These are phyloP conservation scores for Solanum rostratum DNA, from an alignment of 257 asterid species.

Conservation along the genomic window DNA sequence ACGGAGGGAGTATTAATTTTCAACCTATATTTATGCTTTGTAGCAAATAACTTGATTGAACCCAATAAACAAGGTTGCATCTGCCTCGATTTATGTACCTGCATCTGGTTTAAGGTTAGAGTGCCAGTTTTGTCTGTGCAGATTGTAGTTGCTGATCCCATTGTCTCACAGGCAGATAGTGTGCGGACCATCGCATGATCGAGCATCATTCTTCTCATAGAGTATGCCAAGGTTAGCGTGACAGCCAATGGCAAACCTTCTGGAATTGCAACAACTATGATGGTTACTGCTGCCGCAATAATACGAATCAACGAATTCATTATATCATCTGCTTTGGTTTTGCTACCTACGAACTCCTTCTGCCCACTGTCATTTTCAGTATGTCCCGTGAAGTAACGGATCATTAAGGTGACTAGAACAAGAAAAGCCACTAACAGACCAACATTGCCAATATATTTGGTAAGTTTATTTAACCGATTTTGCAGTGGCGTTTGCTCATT, in stretches of 20 bases:
- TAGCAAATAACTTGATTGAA: background rate
- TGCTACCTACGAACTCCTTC: constrained; percentile 1
- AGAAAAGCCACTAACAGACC: background rate
- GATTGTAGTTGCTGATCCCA: constrained; percentile 9
- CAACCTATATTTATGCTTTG: background rate
- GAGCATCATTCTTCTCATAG: constrained; percentile 10
- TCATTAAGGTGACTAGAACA: background rate
- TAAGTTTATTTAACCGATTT: background rate
- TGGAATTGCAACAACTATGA: constrained; percentile 8
- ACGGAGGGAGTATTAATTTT: background rate
- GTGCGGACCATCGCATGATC: constrained; percentile 7
- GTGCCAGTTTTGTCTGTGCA: constrained; percentile 9
- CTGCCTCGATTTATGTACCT: background rate
- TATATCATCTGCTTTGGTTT: background rate
- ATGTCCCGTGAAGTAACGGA: constrained; percentile 7
- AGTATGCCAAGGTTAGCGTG: constrained; percentile 6
- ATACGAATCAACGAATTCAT: background rate
- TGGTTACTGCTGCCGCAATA: constrained; percentile 9
- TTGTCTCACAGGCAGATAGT: constrained; percentile 5
- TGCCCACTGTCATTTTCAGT: background rate
- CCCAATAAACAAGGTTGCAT: background rate
- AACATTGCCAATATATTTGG: background rate
- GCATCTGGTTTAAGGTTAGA: constrained; percentile 11
- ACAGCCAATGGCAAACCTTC: constrained; percentile 15
- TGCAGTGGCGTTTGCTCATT: constrained; percentile 6